Base-by-base conservation (phyloP, 495 filamentous ascomycete species). In the Bacidia gigantensis region DNA sequence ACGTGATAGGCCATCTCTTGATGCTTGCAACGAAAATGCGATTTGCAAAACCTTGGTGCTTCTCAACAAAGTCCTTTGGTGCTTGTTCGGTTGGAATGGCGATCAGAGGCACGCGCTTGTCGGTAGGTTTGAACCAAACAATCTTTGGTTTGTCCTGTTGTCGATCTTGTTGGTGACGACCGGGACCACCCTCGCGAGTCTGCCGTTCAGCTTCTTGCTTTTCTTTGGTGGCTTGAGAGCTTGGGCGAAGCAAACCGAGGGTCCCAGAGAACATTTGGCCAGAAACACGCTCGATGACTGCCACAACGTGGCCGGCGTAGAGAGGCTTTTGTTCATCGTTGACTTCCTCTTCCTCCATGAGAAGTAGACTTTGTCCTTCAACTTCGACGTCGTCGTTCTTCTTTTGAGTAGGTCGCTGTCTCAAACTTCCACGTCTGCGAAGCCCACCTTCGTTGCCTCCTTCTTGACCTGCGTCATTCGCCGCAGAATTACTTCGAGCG, bases 331-430 rank as follows among this genome's bases (percentile, higher is more conserved):
- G 86, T 62, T 97, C 92, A 62, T 98, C 92, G 55, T 87, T 97
- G 65, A 98, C 94, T 66, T 98, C 92, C 65, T 98, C 92, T 66
- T 98, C 92, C 61, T 98, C 92, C 58, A 96, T 89, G 23, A 98
- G 77, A 50, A 98, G 78, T 45, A 98, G 78, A 64, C 89, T 96
- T 69, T 98, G 92, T 2, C 92, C 92, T 64, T 98, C 92, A 42
- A 98, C 92, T 70, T 98, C 92, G 24, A 98, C 92, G 67, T 98
- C 92, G 57, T 98, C 92, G 53, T 98, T 98, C 77, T 98, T 98
- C 79, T 98, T 98, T 69, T 98, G 92, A 1, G 90, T 97, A 20
- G 93, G 93, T 44, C 92, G 84, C 70, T 97, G 92, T 59, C 89
- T 81, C 57, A 98, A 78, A 74, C 90, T 96, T 52, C 92, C 92